Evolutionary conservation across 2,329 filamentous ascomycete genomes (phyloP), one percentile per base, ranked within the genome.

Genomic region (Neofusicoccum sp.): DNA sequence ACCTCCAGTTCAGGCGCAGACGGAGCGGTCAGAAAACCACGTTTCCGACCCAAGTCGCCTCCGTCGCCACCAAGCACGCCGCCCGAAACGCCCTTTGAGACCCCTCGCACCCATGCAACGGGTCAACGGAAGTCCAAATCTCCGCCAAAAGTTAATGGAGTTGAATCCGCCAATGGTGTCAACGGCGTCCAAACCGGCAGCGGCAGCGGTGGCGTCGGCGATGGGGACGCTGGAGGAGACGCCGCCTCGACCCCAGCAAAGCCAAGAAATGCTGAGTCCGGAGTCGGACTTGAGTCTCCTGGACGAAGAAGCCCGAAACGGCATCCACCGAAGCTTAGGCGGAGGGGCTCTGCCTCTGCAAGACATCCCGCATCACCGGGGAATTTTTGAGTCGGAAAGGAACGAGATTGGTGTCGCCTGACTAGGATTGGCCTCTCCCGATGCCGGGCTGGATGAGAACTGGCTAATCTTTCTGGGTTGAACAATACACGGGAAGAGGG

Each of bases 291-390:
- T 41, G 44, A 58, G 44, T 57, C 43, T 58, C 45, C 54, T 56
- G 53, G 60, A 47, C 24, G 60, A 53, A 16, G 60, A 62, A 62
- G 44, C 30, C 60, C 60, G 14, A 62, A 62, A 62, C 53, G 60
- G 38, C 33, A 53, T 33, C 60, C 60, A 53, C 60, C 60, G 53
- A 62, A 62, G 36, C 60, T 62, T 59, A 53, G 60, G 56, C 34
- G 54, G 33, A 33, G 60, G 38, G 30, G 53, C n/a, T 51, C 47
- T 60, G 30, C 58, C 40, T 36, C 31, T 60, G 20, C 40, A 31
- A 28, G 48, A 54, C 20, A 53, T 53, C 14, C 58, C 47, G 16
- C 41, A 60, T 54, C 48, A 53, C 47, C 38, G 47, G 30, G 48
- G 58, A 6, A 53, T 54, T 34, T 60, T 45, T 44, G 58, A 60